A percentile compares a stretch with the other conserved stretches of the same genome.
Conservation (phyloP, 2,329 filamentous ascomycete genomes). For the Microsporum canis region DNA sequence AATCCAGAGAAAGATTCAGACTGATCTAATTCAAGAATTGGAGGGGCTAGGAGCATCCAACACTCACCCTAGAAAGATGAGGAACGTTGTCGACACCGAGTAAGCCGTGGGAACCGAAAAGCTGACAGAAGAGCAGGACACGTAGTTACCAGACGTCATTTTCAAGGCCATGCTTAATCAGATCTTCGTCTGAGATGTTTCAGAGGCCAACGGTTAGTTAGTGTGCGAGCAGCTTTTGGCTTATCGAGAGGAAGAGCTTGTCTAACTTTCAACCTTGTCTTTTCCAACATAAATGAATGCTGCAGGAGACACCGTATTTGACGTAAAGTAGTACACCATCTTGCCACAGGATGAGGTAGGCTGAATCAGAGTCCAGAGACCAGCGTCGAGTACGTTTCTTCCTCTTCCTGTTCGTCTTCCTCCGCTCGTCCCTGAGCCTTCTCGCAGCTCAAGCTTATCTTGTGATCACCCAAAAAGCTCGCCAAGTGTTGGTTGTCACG, state of each 20-base stretch:
- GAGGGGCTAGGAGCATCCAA: background rate
- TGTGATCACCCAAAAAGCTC: background rate
- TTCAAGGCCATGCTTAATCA: conserved; percentile 90
- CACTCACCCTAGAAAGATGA: conserved; percentile 23
- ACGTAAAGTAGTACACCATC: conserved; percentile 97
- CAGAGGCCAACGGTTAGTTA: conserved; percentile 7
- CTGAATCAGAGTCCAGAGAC: background rate
- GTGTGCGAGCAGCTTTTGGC: background rate
- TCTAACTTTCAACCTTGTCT: conserved; percentile 94
- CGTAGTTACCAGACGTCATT: conserved; percentile 73
- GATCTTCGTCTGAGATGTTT: conserved; percentile 64
- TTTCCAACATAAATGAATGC: conserved; percentile 95
- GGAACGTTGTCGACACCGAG: background rate
- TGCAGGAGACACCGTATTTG: conserved; percentile 65
- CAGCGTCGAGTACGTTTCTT: background rate
- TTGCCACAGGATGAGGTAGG: background rate
- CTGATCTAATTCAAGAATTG: background rate
- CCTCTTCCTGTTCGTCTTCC: background rate
- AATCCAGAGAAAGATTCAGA: background rate
- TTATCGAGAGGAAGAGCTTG: conserved; percentile 9
- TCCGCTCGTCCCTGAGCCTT: background rate
- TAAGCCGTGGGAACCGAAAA: background rate
- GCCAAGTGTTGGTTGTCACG: background rate
- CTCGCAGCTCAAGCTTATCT: background rate
- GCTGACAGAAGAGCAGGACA: background rate